Evolutionary conservation across 2,329 filamentous ascomycete species (phyloP).

Genomic region (Dactylella cylindrospora): DNA sequence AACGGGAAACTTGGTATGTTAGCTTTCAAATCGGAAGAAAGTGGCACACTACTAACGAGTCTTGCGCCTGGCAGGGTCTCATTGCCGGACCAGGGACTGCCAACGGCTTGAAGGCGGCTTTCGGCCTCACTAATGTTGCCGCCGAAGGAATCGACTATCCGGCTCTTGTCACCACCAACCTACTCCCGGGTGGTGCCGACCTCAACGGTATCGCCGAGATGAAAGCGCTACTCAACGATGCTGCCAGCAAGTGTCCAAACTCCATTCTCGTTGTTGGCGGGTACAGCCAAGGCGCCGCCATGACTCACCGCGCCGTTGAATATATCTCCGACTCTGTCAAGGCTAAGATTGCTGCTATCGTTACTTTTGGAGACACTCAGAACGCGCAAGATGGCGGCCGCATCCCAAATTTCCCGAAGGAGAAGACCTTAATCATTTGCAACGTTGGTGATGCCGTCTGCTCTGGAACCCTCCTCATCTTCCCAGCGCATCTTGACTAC

Average conservation of each 20-base stretch:
- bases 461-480: conserved; percentile 52
- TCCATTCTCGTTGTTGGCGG: conserved; percentile 53
- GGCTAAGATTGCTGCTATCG: conserved; percentile 52
- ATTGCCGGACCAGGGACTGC: conserved; percentile 43
- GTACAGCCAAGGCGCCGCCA: conserved; percentile 53
- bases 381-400: conserved; percentile 54
- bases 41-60: neutral
- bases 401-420: conserved; percentile 53
- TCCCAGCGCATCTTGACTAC: conserved; percentile 53
- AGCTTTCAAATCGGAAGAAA: neutral
- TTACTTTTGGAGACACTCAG: conserved; percentile 55
- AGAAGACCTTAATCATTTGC: conserved; percentile 53
- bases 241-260: conserved; percentile 52
- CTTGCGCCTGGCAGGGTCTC: conserved; percentile 10
- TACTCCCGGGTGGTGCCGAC: conserved; percentile 50
- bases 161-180: conserved; percentile 51
- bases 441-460: conserved; percentile 52
- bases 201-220: conserved; percentile 51
- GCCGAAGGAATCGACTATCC: conserved; percentile 51
- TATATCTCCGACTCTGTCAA: conserved; percentile 47
- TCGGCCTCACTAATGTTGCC: conserved; percentile 44
- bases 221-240: conserved; percentile 51
- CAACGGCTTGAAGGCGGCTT: conserved; percentile 44
- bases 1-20: conserved; percentile 56
- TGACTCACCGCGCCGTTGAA: conserved; percentile 49